phyloP scores from a whole-genome alignment of 306 rosid species.

The Glycine soja region DNA sequence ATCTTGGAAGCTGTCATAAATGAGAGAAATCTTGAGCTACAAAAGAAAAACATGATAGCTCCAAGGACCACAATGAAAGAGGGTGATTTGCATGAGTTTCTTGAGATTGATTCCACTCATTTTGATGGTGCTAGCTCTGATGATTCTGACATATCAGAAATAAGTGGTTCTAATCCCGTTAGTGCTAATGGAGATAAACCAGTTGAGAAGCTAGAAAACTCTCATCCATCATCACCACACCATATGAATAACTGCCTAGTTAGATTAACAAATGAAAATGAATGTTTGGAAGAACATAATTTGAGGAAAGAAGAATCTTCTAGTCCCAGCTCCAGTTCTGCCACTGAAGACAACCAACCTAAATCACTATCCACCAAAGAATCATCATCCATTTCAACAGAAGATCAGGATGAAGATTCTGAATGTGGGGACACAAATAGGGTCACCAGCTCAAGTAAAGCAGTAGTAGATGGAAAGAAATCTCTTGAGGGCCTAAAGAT shows the following conservation, averaged over 20 bases:
- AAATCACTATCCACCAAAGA: conserved; percentile 36
- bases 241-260: conserved; percentile 14
- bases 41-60: conserved; percentile 56
- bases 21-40: conserved; percentile 71
- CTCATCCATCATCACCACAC: conserved; percentile 52
- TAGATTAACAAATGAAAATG: conserved; percentile 60
- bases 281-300: conserved; percentile 50
- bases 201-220: conserved; percentile 48
- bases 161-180: conserved; percentile 48
- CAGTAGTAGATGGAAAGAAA: conserved; percentile 53
- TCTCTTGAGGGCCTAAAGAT: conserved; percentile 87
- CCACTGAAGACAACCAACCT: conserved; percentile 39
- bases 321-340: conserved; percentile 39
- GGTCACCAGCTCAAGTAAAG: conserved; percentile 51
- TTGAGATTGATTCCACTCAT: conserved; percentile 88
- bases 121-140: conserved; percentile 81
- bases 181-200: conserved; percentile 50
- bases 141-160: conserved; percentile 76
- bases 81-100: conserved; percentile 74
- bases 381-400: conserved; percentile 48
- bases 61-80: conserved; percentile 58
- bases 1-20: conserved; percentile 79
- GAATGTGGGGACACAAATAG: conserved; percentile 47
- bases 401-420: conserved; percentile 50
- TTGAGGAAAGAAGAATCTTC: conserved; percentile 56